A percentile compares a stretch with the other conserved stretches of the same genome.
phyloP scores from a whole-genome alignment of 2,329 filamentous ascomycete species.

The Ceratocystis smalleyi region DNA sequence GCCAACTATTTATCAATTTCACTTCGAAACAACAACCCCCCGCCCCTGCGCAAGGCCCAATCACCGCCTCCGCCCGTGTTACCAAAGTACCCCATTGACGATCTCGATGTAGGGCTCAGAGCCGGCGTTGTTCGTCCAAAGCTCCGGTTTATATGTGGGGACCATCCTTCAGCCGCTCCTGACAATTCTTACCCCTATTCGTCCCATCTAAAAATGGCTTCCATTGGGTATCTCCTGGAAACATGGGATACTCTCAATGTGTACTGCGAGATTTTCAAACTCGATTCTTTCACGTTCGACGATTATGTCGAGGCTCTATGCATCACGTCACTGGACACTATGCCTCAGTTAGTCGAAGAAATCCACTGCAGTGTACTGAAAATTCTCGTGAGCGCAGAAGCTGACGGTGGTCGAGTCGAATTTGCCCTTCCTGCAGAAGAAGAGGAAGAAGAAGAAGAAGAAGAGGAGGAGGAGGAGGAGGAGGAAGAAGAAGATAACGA shows the following conservation, averaged over 20 bases:
- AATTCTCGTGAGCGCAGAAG: conserved; percentile 60
- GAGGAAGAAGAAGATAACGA: conserved; percentile 45
- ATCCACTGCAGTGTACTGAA: conserved; percentile 86
- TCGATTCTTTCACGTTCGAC: conserved; percentile 96
- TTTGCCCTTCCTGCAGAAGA: conserved; percentile 63
- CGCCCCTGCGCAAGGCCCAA: conserved; percentile 23
- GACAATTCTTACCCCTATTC: conserved; percentile 4
- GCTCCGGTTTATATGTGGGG: conserved; percentile 60
- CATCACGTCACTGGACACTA: conserved; percentile 54
- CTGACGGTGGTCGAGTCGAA: conserved; percentile 62
- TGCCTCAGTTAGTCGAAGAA: conserved; percentile 77
- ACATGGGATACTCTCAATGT: conserved; percentile 96
- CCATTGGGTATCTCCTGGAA: conserved; percentile 72
- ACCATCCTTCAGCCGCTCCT: conserved; percentile 34
- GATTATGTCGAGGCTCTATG: conserved; percentile 83
- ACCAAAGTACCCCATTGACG: conserved; percentile 91
- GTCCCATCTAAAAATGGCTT: conserved; percentile 54
- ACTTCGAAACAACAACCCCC: conserved; percentile 23
- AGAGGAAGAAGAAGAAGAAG: conserved; percentile 52
- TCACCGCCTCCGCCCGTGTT: conserved; percentile 51
- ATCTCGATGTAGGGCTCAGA: conserved; percentile 63
- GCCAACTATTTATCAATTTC: conserved; percentile 16
- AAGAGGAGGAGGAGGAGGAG: conserved; percentile 49
- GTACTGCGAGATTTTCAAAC: conserved; percentile 84
- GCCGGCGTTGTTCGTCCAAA: conserved; percentile 53